phyloP scores from a whole-genome alignment of 1,284 basidiomycete species.

The Apiotrichum brassicae region DNA sequence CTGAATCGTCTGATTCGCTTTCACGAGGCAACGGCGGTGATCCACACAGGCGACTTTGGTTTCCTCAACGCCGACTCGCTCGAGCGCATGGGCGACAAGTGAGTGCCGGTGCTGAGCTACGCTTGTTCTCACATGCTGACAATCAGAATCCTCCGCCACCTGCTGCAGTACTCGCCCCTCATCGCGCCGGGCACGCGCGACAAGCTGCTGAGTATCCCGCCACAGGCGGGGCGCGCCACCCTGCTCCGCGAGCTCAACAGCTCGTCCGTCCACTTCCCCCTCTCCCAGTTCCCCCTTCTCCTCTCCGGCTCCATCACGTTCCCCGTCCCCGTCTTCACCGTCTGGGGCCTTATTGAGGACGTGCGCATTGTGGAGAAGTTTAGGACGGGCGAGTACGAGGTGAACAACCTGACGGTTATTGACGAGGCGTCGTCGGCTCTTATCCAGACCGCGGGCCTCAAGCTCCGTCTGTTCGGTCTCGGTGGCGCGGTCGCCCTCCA shows the following conservation, averaged over 20 bases:
- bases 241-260: slow-evolving; percentile 53
- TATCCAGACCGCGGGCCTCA: slow-evolving; percentile 86
- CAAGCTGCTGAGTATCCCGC: slow-evolving; percentile 67
- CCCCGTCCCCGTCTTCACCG: slow-evolving; percentile 87
- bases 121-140: slow-evolving; percentile 1
- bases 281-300: slow-evolving; percentile 91
- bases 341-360: slow-evolving; percentile 97
- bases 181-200: slow-evolving; percentile 74
- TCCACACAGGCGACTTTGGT: slow-evolving; percentile 99
- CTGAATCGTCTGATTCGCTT: slow-evolving; percentile 88
- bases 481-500: slow-evolving; percentile 93
- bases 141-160: slow-evolving; percentile 73
- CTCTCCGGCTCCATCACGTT: slow-evolving; percentile 82
- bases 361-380: slow-evolving; percentile 88
- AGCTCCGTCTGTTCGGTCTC: slow-evolving; percentile 85
- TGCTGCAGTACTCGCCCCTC: slow-evolving; percentile 96
- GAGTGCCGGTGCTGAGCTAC: slow-evolving; percentile 16
- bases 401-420: slow-evolving; percentile 82
- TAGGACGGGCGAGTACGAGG: slow-evolving; percentile 69
- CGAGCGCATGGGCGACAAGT: slow-evolving; percentile 83
- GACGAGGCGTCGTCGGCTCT: slow-evolving; percentile 90
- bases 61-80: slow-evolving; percentile 85
- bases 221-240: slow-evolving; percentile 44
- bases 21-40: slow-evolving; percentile 82
- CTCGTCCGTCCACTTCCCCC: slow-evolving; percentile 51